Evolutionary conservation across 306 rosid species (phyloP).

Genomic region (Vigna angularis): DNA sequence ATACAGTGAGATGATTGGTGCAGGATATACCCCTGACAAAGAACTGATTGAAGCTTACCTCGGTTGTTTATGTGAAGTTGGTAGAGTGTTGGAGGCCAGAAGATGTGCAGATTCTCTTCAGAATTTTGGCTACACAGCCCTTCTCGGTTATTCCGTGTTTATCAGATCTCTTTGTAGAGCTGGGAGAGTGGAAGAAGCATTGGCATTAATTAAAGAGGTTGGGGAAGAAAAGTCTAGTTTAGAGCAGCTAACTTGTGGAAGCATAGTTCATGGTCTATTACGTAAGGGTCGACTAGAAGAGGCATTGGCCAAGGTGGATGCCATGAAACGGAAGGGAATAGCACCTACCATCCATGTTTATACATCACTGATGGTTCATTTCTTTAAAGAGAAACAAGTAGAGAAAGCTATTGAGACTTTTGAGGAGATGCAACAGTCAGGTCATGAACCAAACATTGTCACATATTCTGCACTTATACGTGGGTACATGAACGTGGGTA

Average conservation of each 20-base stretch:
- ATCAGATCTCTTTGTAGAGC: slow-evolving; percentile 79
- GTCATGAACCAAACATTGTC: slow-evolving; percentile 73
- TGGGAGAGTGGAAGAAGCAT: slow-evolving; percentile 78
- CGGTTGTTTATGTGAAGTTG: slow-evolving; percentile 80
- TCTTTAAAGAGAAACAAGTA: slow-evolving; percentile 64
- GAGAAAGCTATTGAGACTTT: slow-evolving; percentile 63
- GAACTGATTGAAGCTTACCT: slow-evolving; percentile 76
- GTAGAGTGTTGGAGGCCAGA: slow-evolving; percentile 63
- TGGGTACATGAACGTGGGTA: slow-evolving; percentile 77
- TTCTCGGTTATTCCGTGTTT: slow-evolving; percentile 67
- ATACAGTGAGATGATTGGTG: slow-evolving; percentile 67
- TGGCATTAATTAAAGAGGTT: slow-evolving; percentile 54
- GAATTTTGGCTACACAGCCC: slow-evolving; percentile 58
- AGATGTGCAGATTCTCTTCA: slow-evolving; percentile 67
- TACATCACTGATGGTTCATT: slow-evolving; percentile 79
- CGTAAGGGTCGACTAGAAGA: slow-evolving; percentile 64
- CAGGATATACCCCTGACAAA: slow-evolving; percentile 69
- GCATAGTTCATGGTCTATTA: slow-evolving; percentile 81
- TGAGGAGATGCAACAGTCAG: slow-evolving; percentile 67
- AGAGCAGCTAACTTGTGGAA: slow-evolving; percentile 72
- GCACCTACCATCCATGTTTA: slow-evolving; percentile 76
- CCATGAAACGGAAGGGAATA: slow-evolving; percentile 70
- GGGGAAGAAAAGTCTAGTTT: slow-evolving; percentile 55
- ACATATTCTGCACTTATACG: slow-evolving; percentile 74
- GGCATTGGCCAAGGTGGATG: slow-evolving; percentile 70